Evolutionary conservation across 805 yeast species (phyloP).

Genomic region (Kazachstania viticola): DNA sequence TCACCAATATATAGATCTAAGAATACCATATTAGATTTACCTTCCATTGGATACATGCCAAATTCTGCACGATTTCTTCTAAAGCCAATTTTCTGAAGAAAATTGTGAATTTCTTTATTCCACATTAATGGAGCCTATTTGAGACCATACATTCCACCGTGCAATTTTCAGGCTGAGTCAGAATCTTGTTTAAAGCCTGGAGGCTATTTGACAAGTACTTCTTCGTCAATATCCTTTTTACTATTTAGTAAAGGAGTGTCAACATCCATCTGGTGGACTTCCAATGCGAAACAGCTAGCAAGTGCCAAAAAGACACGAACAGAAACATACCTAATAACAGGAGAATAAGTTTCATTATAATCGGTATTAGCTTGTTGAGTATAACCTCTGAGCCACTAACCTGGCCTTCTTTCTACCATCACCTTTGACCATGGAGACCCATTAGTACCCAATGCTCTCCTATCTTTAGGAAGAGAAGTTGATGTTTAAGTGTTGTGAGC

Average conservation of each 20-base stretch:
- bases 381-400: slow-evolving; percentile 18
- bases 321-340: slow-evolving; percentile 14
- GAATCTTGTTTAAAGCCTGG: slow-evolving; percentile 1
- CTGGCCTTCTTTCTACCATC: slow-evolving; percentile 13
- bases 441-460: slow-evolving; percentile 5
- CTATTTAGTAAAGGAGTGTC: slow-evolving; percentile 7
- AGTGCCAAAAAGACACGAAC: slow-evolving; percentile 4
- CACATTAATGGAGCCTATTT: slow-evolving; percentile 13
- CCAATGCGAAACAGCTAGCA: background rate
- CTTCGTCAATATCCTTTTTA: background rate
- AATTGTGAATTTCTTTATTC: slow-evolving; percentile 21
- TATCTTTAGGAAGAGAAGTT: slow-evolving; percentile 3
- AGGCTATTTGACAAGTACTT: background rate
- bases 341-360: slow-evolving; percentile 18
- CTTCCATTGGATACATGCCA: slow-evolving; percentile 1
- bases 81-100: slow-evolving; percentile 18
- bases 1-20: slow-evolving; percentile 6
- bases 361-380: slow-evolving; percentile 14
- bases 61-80: background rate
- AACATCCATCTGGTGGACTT: slow-evolving; percentile 14
- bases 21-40: background rate
- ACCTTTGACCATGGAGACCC: slow-evolving; percentile 12
- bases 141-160: slow-evolving; percentile 4
- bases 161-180: slow-evolving; percentile 2
- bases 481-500: slow-evolving; percentile 3